Conservation (phyloP, 2,329 filamentous ascomycete genomes). For the Paracoccidioides lutzii region DNA sequence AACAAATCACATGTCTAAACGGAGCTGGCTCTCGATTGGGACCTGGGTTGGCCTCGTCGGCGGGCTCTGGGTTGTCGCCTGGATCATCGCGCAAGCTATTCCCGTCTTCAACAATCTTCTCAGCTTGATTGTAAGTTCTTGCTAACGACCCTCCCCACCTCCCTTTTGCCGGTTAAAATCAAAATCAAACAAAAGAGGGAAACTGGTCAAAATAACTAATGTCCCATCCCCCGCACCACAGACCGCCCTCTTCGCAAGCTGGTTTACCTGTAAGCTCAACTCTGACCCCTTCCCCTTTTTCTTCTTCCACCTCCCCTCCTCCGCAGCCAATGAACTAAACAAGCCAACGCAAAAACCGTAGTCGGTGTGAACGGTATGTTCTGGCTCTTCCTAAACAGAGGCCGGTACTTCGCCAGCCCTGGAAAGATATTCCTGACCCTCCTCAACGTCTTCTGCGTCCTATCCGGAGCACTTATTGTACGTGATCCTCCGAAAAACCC, state of each 20-base stretch:
- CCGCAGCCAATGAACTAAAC: too few species aligned
- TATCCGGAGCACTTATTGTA: constrained; percentile 20
- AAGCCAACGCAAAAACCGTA: background rate
- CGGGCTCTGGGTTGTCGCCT: constrained; percentile 47
- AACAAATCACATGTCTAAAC: constrained; percentile 42
- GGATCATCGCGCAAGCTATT: constrained; percentile 56
- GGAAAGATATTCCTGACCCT: constrained; percentile 34
- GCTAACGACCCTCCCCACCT: constrained; percentile 4
- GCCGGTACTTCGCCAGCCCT: constrained; percentile 27
- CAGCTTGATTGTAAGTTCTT: constrained; percentile 41
- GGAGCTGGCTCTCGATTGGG: constrained; percentile 38
- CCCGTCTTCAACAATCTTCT: constrained; percentile 57
- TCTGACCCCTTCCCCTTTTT: constrained; percentile 8
- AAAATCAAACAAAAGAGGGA: background rate
- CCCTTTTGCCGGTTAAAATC: background rate
- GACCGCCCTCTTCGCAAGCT: constrained; percentile 49
- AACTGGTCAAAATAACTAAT: background rate
- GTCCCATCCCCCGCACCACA: too few species aligned
- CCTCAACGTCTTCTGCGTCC: constrained; percentile 34
- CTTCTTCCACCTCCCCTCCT: background rate
- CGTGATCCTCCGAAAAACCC: constrained; percentile 5
- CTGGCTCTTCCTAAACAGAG: constrained; percentile 38
- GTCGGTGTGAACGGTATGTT: constrained; percentile 33
- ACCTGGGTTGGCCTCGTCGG: constrained; percentile 48
- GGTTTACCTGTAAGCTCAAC: constrained; percentile 46